Evolutionary conservation across 768 basidiomycete genomes (phyloP).

Genomic region (Agrocybe praecox): DNA sequence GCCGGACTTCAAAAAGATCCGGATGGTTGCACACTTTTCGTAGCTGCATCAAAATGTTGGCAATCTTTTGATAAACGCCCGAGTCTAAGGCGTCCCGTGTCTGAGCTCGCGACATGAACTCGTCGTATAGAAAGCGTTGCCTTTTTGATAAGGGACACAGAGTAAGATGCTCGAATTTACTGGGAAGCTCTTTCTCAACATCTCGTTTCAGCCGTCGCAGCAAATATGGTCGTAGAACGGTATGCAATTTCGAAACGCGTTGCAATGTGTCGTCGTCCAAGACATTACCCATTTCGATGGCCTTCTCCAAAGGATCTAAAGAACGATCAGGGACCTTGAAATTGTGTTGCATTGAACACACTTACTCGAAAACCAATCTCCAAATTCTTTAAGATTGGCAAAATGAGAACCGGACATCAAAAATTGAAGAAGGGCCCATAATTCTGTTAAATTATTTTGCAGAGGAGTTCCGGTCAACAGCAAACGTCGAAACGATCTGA

Average conservation of each 20-base stretch:
- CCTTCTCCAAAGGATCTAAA: slow-evolving; percentile 89
- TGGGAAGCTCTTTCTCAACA: slow-evolving; percentile 94
- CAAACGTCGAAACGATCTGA: slow-evolving; percentile 82
- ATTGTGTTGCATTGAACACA: slow-evolving; percentile 9
- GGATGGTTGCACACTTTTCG: slow-evolving; percentile 97
- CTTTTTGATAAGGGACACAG: slow-evolving; percentile 88
- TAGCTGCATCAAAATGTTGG: slow-evolving; percentile 97
- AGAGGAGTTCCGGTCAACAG: slow-evolving; percentile 95
- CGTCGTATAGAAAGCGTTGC: slow-evolving; percentile 94
- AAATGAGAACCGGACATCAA: slow-evolving; percentile 89
- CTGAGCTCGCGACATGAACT: slow-evolving; percentile 89
- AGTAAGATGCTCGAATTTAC: slow-evolving; percentile 90
- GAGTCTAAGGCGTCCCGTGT: slow-evolving; percentile 83
- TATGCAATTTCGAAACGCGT: slow-evolving; percentile 86
- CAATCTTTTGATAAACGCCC: slow-evolving; percentile 86
- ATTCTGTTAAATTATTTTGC: slow-evolving; percentile 94
- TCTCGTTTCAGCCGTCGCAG: slow-evolving; percentile 97
- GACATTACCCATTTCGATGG: slow-evolving; percentile 80
- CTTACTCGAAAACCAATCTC: slow-evolving; percentile 96
- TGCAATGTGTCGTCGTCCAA: slow-evolving; percentile 84
- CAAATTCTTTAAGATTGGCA: slow-evolving; percentile 91
- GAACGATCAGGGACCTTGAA: neutral
- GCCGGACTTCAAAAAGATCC: slow-evolving; percentile 88
- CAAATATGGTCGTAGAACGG: slow-evolving; percentile 93
- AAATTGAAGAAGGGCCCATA: slow-evolving; percentile 96